Base-by-base conservation (phyloP, 1,139 yeast species). In the Yamadazyma pseudoaaseri region DNA sequence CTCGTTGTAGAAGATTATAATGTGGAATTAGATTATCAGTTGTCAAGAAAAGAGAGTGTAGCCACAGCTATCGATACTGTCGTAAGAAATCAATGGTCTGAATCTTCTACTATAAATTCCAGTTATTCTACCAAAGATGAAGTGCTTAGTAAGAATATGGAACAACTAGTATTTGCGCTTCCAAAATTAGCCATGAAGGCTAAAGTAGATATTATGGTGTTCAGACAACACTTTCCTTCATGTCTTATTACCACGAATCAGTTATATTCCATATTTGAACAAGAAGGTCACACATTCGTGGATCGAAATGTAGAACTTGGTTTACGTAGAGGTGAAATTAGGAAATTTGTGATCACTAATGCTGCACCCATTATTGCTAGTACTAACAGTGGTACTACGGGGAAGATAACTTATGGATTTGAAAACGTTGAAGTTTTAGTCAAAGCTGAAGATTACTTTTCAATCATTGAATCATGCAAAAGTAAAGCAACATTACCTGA, bases 391-490 rank as follows among this genome's bases (percentile, higher is more conserved):
- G 29, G 24, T 5, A 24, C 11, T 4, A 62, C 54, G 34, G 69
- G 65, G 0, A 68, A 60, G 38, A 60, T 66, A 9, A 61, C 71
- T 1, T 70, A 70, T 40, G 76, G 76, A 3, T 66, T 58, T 42
- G 76, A 70, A 40, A 63, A 69, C 40, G 65, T 68, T 6, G 75
- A 69, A 39, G 56, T 70, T 3, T 41, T 70, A 9, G 62, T 59
- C 1, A 56, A 53, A 32, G 39, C 60, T 2, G 50, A 49, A 1
- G 45, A 41, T 4, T 70, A 18, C 17, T 6, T 14, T 6, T 14
- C 10, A 3, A 35, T 30, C 14, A 52, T 65, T 2, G 33, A 36
- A 1, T 30, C 34, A 1, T 7, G 24, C 3, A 6, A 33, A 9
- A 13, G 16, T 4, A 33, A 26, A 6, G 27, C 36, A n/a, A 17